These are phyloP conservation scores for Populus trichocarpa DNA, from an alignment of 441 rosid species.

Conservation along the genomic window DNA sequence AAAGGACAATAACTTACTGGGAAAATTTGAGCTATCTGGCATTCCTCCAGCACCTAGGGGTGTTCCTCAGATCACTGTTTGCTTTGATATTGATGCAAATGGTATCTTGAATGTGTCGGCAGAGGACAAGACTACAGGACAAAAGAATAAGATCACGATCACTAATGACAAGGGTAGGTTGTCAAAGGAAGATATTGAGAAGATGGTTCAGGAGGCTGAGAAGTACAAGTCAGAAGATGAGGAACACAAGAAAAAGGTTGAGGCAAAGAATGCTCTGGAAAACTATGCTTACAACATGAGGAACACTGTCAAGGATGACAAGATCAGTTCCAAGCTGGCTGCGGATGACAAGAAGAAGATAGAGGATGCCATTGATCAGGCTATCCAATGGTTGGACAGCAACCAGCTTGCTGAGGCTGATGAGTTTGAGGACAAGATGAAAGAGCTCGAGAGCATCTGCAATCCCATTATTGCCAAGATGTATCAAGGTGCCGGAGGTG, in stretches of 20 bases:
- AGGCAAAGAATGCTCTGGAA: constrained; percentile 68
- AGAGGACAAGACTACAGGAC: constrained; percentile 80
- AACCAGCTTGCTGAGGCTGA: constrained; percentile 75
- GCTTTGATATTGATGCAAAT: constrained; percentile 73
- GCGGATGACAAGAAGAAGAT: constrained; percentile 69
- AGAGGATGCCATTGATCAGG: constrained; percentile 57
- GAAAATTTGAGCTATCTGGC: constrained; percentile 70
- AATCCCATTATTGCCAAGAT: constrained; percentile 77
- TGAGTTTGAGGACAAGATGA: constrained; percentile 82
- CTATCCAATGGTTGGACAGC: constrained; percentile 66
- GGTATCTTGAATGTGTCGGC: constrained; percentile 80
- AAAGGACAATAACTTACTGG: constrained; percentile 63
- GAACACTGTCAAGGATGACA: constrained; percentile 73
- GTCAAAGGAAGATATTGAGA: constrained; percentile 62
- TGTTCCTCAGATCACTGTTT: constrained; percentile 70
- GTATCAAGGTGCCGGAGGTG: constrained; percentile 63
- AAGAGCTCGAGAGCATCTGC: constrained; percentile 69
- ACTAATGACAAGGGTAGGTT: constrained; percentile 80
- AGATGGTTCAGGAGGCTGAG: constrained; percentile 85
- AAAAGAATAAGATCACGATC: constrained; percentile 78
- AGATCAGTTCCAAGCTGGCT: constrained; percentile 52
- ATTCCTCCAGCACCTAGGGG: constrained; percentile 81
- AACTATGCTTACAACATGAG: constrained; percentile 78
- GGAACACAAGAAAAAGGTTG: constrained; percentile 79
- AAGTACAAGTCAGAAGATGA: constrained; percentile 71